phyloP scores from a whole-genome alignment of 495 filamentous ascomycete species.

The Polyplosphaeria fusca region DNA sequence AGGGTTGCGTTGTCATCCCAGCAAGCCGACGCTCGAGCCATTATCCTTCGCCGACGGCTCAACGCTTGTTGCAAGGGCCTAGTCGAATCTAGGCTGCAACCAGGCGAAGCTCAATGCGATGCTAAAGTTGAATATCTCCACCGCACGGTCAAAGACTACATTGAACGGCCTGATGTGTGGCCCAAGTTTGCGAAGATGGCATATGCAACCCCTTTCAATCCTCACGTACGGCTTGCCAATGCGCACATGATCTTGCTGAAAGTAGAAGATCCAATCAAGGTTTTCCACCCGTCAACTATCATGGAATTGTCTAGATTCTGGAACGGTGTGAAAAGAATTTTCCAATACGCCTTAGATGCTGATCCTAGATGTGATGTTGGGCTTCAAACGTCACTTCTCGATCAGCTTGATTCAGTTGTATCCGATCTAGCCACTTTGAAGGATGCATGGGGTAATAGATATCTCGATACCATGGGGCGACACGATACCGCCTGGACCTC shows the following conservation, averaged over 20 bases:
- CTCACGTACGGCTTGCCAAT: background rate
- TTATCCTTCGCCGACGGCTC: conserved; percentile 3
- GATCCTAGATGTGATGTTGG: too few species aligned
- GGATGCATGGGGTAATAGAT: too few species aligned
- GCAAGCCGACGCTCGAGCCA: conserved; percentile 5
- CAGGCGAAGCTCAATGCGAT: background rate
- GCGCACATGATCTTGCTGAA: conserved; percentile 8
- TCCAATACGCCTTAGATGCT: too few species aligned
- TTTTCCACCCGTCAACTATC: too few species aligned
- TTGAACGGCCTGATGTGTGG: conserved; percentile 9
- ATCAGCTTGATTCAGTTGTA: too few species aligned
- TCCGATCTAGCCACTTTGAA: too few species aligned
- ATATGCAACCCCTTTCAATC: conserved; percentile 6
- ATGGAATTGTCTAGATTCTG: too few species aligned
- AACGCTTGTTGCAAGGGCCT: conserved; percentile 20
- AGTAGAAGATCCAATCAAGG: background rate
- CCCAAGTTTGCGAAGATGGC: background rate
- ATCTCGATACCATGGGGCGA: too few species aligned
- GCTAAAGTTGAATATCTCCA: conserved; percentile 13
- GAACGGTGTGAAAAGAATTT: too few species aligned
- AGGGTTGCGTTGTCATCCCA: background rate
- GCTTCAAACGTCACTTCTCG: too few species aligned
- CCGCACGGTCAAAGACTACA: conserved; percentile 13
- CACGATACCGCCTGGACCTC: too few species aligned
- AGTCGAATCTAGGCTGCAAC: conserved; percentile 1